Conservation (phyloP, 2,329 filamentous ascomycete genomes). For the Chaetomium globosum region DNA sequence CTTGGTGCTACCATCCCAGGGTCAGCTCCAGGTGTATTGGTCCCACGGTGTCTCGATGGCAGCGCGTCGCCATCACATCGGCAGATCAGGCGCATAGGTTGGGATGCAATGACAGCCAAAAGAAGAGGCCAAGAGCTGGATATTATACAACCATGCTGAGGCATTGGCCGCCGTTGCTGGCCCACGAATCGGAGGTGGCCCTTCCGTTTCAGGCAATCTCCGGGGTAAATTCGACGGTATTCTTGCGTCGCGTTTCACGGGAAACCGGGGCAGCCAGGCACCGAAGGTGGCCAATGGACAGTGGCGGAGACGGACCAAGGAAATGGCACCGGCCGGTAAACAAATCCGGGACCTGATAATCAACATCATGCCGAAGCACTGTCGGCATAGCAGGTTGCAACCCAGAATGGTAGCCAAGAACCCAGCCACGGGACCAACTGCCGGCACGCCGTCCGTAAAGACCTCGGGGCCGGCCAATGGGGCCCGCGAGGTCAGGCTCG, state of each 20-base stretch:
- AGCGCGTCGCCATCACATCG: not conserved
- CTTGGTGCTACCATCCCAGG: conserved; percentile 1
- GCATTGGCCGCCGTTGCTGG: conserved; percentile 2
- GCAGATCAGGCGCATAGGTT: not conserved
- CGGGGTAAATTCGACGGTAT: conserved; percentile 29
- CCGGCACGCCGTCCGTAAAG: conserved; percentile 20
- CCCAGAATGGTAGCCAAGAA: conserved; percentile 16
- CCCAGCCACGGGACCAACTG: conserved; percentile 22
- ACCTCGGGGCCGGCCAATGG: conserved; percentile 25
- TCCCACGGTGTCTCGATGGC: not conserved
- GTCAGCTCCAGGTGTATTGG: not conserved
- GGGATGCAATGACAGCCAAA: not conserved
- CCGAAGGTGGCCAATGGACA: conserved; percentile 14
- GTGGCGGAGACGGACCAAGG: not conserved
- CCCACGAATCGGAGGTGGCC: conserved; percentile 31
- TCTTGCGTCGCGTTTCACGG: conserved; percentile 13
- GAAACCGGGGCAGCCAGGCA: not conserved
- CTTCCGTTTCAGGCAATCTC: conserved; percentile 31
- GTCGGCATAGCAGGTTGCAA: conserved; percentile 4
- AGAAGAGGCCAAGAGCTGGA: conserved; percentile 13
- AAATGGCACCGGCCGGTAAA: conserved; percentile 22
- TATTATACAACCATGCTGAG: not conserved
- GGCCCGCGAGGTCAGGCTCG: conserved; percentile 13
- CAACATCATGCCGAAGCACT: conserved; percentile 21
- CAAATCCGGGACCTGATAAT: conserved; percentile 22